Base-by-base conservation (phyloP, 805 yeast genomes). In the Grigorovia jiainica region DNA sequence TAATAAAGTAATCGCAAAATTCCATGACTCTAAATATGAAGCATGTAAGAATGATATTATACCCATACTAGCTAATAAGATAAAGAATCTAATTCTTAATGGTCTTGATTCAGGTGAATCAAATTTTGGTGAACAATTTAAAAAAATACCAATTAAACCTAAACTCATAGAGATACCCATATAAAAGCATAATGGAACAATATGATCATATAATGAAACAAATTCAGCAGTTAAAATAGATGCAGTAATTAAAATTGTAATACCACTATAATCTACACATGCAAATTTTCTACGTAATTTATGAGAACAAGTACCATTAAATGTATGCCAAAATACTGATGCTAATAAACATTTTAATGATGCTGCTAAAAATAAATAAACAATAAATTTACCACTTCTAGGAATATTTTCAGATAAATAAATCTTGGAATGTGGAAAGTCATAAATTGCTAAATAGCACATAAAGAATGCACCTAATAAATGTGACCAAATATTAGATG, bases 401-500 rank as follows among this genome's bases (percentile, higher is more conserved):
- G 65, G 63, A 7, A 72, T 41, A 40, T 75, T 72, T 54, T 73
- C 78, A 23, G 67, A 66, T 5, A 51, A 48, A 55, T 68, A 84
- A 1, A 73, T 71, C 3, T 60, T 64, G 0, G 89, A 70, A 2
- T 58, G 49, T 9, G 97, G 96, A 52, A 74, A 82, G 47, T 80
- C 83, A 49, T 63, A 65, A 11, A 77, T 35, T 10, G 76, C 70
- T 16, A 89, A 52, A 48, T 78, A 80, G 1, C 72, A 40, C 58
- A 89, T 63, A 23, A 76, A 53, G 2, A 76, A 24, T 2, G 82
- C 73, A 11, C 97, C 97, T 2, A 77, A 29, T 11, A 86, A 54
- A 65, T 90, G 98, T 0, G 95, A 75, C 97, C 98, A 90, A 43
- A 90, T 87, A 63, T 92, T 92, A 57, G 83, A 73, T 0, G 95